Base-by-base conservation (phyloP, 106 monocot genomes). In the Dendrobium chrysotoxum region DNA sequence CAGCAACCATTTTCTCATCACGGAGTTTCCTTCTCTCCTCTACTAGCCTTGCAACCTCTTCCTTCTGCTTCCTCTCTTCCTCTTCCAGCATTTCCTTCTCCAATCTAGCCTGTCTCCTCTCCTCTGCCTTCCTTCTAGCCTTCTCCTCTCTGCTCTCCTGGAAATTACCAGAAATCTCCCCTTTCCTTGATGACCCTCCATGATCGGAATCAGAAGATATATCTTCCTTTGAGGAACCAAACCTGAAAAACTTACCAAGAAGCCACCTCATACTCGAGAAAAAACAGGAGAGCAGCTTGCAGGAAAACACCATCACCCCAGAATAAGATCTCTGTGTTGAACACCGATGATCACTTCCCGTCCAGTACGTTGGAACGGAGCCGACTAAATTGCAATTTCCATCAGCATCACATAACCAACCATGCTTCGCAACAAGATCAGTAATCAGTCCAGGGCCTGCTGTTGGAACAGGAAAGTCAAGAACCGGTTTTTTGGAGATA, bases 1-100 rank as follows among this genome's bases (percentile, higher is more conserved):
- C 92, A n/a, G 92, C 90, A 78, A 90, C 91, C 72, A 85, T 44
- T 72, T 81, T 93, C 75, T 91, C 93, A 77, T 91, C 96, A 44
- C 93, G 83, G 20, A 96, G 41, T 75, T 83, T 96, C 82, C 92
- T 92, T 70, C 89, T 75, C 54, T 96, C 96, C 67, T 96, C 96
- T 9, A 96, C 90, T 64, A 96, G 83, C 77, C 92, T 86, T 2
- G 96, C 92, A 40, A 96, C 88, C 79, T 96, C 96, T 79, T 96
- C 96, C 46, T 92, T 85, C 61, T 96, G 96, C 80, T 92, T 96
- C 57, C 93, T 90, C 79, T 96, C 96, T 70, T 96, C 96, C 72
- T 89, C 93, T 82, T 96, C 96, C 28, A 94, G 61, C 92, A 93
- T 92, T 76, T 94, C 92, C 83, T 85, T 96, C 76, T 96, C 93